These are phyloP conservation scores for Hygrocybe coccinea DNA, from an alignment of 768 basidiomycete species.

Conservation along the genomic window DNA sequence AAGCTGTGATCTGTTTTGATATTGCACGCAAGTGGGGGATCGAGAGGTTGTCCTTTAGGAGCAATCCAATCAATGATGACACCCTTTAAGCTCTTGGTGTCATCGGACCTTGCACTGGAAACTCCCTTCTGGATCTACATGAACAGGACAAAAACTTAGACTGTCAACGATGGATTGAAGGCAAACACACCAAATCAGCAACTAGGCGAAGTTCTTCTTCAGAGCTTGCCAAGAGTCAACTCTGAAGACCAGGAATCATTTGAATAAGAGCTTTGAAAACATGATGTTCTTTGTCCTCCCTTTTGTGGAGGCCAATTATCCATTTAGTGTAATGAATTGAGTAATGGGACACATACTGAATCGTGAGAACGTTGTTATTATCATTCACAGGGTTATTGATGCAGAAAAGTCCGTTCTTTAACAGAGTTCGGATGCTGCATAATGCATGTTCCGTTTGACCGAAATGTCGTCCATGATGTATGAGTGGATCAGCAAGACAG, in stretches of 20 bases:
- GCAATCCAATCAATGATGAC: conserved; percentile 16
- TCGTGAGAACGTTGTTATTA: neutral
- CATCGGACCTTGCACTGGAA: conserved; percentile 8
- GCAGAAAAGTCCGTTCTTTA: conserved; percentile 11
- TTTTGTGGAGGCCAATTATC: neutral
- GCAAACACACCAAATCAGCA: neutral
- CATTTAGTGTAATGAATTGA: neutral
- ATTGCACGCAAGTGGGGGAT: conserved; percentile 13
- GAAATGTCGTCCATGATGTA: conserved; percentile 20
- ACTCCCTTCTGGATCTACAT: conserved; percentile 12
- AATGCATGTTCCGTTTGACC: conserved; percentile 11
- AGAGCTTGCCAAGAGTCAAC: neutral
- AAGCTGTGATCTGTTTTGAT: conserved; percentile 13
- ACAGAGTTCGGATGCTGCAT: conserved; percentile 14
- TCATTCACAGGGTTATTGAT: neutral
- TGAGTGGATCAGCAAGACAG: conserved; percentile 8
- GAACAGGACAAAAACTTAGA: no score
- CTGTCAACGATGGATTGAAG: neutral
- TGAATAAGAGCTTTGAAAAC: conserved; percentile 8
- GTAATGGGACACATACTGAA: neutral
- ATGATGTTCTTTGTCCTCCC: conserved; percentile 1
- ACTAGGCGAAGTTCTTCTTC: neutral
- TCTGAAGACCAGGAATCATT: conserved; percentile 10
- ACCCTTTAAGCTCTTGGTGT: conserved; percentile 6
- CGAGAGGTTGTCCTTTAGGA: conserved; percentile 11